Evolutionary conservation across 1,139 yeast species (phyloP), one percentile per base, ranked within the genome.

Genomic region (Blastobotrys illinoisensis): DNA sequence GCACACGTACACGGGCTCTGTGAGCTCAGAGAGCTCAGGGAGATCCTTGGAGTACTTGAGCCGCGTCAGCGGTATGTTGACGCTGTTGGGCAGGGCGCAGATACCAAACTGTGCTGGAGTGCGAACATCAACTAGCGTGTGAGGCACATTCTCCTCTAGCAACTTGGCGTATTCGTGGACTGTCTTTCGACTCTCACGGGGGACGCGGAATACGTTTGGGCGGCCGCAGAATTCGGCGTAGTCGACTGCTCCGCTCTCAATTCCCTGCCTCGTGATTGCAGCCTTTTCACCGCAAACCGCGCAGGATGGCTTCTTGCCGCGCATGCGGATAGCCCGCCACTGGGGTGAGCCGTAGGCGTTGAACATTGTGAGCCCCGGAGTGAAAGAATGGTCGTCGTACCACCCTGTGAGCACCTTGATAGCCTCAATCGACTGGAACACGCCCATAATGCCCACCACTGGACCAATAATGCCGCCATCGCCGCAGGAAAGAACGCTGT

Each of bases 391-490:
- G 9, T 55, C 47, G 9, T 50, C 61, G 65, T 88, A 88, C 50
- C 71, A 74, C 0, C 78, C 85, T 1, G 86, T 78, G 4, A 89
- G 63, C 1, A 91, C 74, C 65, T 93, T 91, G 49, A 95, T 78
- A 0, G 96, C 78, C 65, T 95, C 99, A 32, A 87, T 73, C 0
- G 97, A 95, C 86, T 95, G 95, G 74, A 88, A 77, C 0, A 84
- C 77, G 3, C 99, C 99, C 67, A 93, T 82, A 1, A 90, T 65
- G 0, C 99, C 99, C 50, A 95, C 95, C 5, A 93, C 95, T 0
- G 99, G 97, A 0, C 99, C 99, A 20, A 95, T 71, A 0, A 95
- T 96, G 2, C 99, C 99, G 2, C 96, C 96, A 69, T 90, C 98
- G 9, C 89, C 82, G 65, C 99, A 95, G 0, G 96, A 80, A 0